A percentile compares a stretch with the other conserved stretches of the same genome.
These are phyloP conservation scores for Solanum habrochaites DNA, from an alignment of 257 asterid genomes.

Conservation along the genomic window DNA sequence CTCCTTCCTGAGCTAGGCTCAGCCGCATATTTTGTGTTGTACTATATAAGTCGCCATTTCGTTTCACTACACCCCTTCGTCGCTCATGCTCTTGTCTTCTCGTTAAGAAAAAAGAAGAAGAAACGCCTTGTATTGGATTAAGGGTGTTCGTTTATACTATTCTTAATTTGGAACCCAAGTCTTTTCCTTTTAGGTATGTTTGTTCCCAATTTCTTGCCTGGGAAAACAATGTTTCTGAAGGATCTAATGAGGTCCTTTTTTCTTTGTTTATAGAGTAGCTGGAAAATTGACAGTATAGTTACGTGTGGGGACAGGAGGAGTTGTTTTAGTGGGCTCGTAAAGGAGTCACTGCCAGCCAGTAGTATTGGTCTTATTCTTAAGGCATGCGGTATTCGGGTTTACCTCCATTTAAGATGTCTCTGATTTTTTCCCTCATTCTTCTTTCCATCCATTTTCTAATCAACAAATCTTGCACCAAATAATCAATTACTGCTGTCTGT, in stretches of 20 bases:
- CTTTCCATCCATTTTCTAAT: not conserved
- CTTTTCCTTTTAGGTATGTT: not conserved
- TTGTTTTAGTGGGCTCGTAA: slow-evolving; percentile 71
- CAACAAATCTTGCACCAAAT: not conserved
- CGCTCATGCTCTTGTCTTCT: not conserved
- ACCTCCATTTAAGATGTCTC: slow-evolving; percentile 65
- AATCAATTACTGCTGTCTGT: not conserved
- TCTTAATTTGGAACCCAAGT: not conserved
- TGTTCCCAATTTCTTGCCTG: not conserved
- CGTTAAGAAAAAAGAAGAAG: not conserved
- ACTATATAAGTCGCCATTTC: slow-evolving; percentile 41
- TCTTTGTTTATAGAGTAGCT: not conserved
- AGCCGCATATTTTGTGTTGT: not conserved
- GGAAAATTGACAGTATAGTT: slow-evolving; percentile 53
- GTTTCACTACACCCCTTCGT: not conserved
- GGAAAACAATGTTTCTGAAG: not conserved
- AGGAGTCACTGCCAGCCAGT: slow-evolving; percentile 82
- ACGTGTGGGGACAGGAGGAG: slow-evolving; percentile 74
- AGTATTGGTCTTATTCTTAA: slow-evolving; percentile 62
- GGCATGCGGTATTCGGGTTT: slow-evolving; percentile 68
- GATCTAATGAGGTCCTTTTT: not conserved
- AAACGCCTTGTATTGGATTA: not conserved
- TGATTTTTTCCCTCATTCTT: not conserved
- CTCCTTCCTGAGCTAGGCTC: slow-evolving; percentile 1
- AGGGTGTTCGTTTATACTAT: not conserved